Evolutionary conservation across 2,329 filamentous ascomycete species (phyloP).

Genomic region (Penicillium sp.): DNA sequence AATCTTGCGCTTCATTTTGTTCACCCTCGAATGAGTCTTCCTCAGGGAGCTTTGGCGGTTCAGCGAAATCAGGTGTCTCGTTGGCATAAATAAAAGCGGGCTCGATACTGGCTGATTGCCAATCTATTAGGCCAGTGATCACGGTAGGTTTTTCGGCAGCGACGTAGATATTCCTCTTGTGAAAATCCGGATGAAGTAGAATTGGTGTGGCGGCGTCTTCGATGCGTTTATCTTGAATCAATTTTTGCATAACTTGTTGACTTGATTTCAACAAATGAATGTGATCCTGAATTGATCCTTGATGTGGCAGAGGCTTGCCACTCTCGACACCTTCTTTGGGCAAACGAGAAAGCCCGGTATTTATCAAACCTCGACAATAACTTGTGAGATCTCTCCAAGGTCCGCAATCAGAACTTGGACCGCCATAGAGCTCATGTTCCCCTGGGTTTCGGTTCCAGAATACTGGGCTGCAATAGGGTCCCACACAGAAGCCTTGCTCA

Average conservation of each 20-base stretch:
- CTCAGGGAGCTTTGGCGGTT: slow-evolving; percentile 13
- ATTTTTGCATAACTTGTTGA: slow-evolving; percentile 20
- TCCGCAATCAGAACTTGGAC: slow-evolving; percentile 21
- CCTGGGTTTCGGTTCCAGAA: slow-evolving; percentile 18
- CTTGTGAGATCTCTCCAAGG: slow-evolving; percentile 23
- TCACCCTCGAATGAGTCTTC: slow-evolving; percentile 15
- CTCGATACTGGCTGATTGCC: slow-evolving; percentile 35
- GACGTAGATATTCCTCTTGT: slow-evolving; percentile 39
- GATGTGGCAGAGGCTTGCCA: slow-evolving; percentile 11
- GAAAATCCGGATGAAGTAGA: slow-evolving; percentile 33
- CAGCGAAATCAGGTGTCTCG: slow-evolving; percentile 33
- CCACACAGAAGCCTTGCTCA: slow-evolving; percentile 35
- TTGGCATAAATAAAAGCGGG: slow-evolving; percentile 35
- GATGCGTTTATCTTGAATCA: slow-evolving; percentile 24
- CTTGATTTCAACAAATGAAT: not conserved
- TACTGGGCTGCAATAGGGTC: slow-evolving; percentile 31
- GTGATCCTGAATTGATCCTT: slow-evolving; percentile 19
- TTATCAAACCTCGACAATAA: slow-evolving; percentile 23
- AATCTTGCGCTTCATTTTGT: slow-evolving; percentile 6
- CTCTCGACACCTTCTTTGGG: slow-evolving; percentile 9
- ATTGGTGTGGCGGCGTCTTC: slow-evolving; percentile 16
- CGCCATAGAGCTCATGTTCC: slow-evolving; percentile 16
- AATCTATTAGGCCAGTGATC: slow-evolving; percentile 37
- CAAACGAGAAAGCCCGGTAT: slow-evolving; percentile 24
- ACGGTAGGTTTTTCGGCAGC: slow-evolving; percentile 30